Conservation (phyloP, 2,329 filamentous ascomycete genomes). For the Penicillium sp. region DNA sequence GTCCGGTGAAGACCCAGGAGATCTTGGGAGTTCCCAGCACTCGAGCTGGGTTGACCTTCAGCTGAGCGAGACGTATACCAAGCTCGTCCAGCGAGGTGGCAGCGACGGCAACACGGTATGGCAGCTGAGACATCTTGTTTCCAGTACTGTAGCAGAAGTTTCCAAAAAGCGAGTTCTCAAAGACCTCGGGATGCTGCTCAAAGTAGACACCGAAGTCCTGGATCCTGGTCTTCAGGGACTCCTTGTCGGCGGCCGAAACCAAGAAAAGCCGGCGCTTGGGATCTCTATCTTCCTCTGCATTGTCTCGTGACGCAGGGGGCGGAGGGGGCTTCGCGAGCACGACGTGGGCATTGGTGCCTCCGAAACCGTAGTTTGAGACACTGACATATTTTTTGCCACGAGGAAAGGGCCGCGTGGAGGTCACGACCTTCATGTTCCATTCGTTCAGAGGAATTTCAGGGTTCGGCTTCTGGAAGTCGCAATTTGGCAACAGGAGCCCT, state of each 20-base stretch:
- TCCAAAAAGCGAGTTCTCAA: constrained; percentile 22
- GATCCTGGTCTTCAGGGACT: constrained; percentile 22
- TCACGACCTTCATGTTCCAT: constrained; percentile 25
- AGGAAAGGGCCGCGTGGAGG: constrained; percentile 26
- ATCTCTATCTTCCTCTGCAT: constrained; percentile 14
- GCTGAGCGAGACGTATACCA: constrained; percentile 20
- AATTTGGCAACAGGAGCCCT: constrained; percentile 24
- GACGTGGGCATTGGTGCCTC: constrained; percentile 29
- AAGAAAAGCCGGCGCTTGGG: constrained; percentile 20
- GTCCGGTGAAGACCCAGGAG: constrained; percentile 22
- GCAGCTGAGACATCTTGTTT: constrained; percentile 24
- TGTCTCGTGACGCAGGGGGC: constrained; percentile 1
- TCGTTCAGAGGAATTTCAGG: constrained; percentile 25
- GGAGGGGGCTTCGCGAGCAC: constrained; percentile 21
- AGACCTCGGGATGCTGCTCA: constrained; percentile 22
- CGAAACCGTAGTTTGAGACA: constrained; percentile 29
- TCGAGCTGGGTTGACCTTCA: constrained; percentile 21
- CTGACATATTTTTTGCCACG: constrained; percentile 23
- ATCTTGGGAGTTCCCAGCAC: constrained; percentile 16
- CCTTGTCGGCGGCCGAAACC: constrained; percentile 27
- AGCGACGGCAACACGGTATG: constrained; percentile 23
- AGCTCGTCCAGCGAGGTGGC: constrained; percentile 21
- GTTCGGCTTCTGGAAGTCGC: constrained; percentile 28
- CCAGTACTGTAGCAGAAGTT: constrained; percentile 27
- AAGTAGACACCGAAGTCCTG: constrained; percentile 26